A percentile compares a stretch with the other conserved stretches of the same genome.
Evolutionary conservation across 148 eudicot species (phyloP).

Genomic region (Amaranthus palmeri): DNA sequence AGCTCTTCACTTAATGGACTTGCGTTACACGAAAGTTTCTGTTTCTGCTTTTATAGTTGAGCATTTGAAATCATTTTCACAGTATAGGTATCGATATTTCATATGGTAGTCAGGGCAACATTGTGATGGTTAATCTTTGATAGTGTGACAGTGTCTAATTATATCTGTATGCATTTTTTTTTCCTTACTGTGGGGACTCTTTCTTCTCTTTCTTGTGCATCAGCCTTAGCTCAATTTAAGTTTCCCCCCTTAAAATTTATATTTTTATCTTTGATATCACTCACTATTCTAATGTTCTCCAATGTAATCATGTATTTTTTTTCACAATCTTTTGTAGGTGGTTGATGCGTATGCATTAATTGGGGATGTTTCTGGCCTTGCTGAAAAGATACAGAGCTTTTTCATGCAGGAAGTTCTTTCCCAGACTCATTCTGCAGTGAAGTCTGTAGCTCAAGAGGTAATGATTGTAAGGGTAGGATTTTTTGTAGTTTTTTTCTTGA

Average conservation of each 20-base stretch:
- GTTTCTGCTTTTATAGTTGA: not conserved
- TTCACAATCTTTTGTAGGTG: constrained; percentile 47
- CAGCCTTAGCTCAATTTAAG: not conserved
- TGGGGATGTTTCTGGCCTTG: constrained; percentile 93
- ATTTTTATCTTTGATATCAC: not conserved
- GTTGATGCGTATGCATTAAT: constrained; percentile 93
- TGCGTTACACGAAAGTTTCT: not conserved
- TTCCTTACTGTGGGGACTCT: not conserved
- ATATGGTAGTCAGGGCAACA: not conserved
- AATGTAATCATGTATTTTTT: not conserved
- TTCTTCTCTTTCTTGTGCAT: not conserved
- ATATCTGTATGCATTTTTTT: not conserved
- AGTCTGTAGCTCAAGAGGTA: constrained; percentile 73
- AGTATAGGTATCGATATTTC: not conserved
- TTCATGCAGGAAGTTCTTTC: constrained; percentile 98
- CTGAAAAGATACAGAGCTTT: constrained; percentile 94
- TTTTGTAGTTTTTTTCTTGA: not conserved
- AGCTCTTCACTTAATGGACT: not conserved
- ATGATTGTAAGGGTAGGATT: not conserved
- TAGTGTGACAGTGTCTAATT: not conserved
- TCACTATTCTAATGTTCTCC: not conserved
- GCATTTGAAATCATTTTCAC: not conserved
- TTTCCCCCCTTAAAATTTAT: not conserved
- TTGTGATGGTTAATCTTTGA: not conserved
- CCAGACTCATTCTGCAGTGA: constrained; percentile 74